A percentile compares a stretch with the other conserved stretches of the same genome.
Evolutionary conservation across 2,329 filamentous ascomycete genomes (phyloP).

Genomic region (Epichloe sp.): DNA sequence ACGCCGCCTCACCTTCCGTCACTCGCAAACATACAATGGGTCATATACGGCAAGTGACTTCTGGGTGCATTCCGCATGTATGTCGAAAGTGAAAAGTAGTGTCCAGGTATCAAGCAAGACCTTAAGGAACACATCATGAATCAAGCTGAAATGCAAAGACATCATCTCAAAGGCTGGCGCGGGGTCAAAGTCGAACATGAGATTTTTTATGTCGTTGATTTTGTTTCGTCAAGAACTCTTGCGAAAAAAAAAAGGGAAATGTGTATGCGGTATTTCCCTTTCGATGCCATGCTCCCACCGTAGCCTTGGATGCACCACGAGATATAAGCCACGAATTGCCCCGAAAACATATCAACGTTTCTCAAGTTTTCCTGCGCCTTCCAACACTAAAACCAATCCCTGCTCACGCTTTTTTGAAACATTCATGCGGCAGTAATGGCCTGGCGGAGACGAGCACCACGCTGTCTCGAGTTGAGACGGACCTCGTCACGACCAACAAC

Average conservation of each 20-base stretch:
- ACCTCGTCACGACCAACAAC: slow-evolving; percentile 49
- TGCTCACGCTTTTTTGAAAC: slow-evolving; percentile 11
- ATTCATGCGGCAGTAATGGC: slow-evolving; percentile 51
- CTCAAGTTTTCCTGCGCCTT: slow-evolving; percentile 6
- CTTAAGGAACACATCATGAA: too few relatives aligned
- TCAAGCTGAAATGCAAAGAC: too few relatives aligned
- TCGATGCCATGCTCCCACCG: slow-evolving; percentile 25
- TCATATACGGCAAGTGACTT: too few relatives aligned
- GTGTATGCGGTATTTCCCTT: slow-evolving; percentile 23
- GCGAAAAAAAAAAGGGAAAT: slow-evolving; percentile 13
- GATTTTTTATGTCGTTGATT: slow-evolving; percentile 9
- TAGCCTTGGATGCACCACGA: slow-evolving; percentile 26
- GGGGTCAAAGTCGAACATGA: not conserved
- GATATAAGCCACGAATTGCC: slow-evolving; percentile 24
- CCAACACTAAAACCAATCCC: slow-evolving; percentile 5
- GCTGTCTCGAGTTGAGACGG: slow-evolving; percentile 84
- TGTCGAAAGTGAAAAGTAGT: too few relatives aligned
- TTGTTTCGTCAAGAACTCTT: slow-evolving; percentile 25
- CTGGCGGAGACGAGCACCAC: slow-evolving; percentile 54
- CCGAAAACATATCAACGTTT: slow-evolving; percentile 9
- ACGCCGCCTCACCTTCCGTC: too few relatives aligned
- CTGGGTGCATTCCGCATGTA: too few relatives aligned
- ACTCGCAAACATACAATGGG: too few relatives aligned
- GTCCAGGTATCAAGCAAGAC: too few relatives aligned
- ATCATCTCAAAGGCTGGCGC: not conserved